A percentile compares a stretch with the other conserved stretches of the same genome.
phyloP scores from a whole-genome alignment of 495 filamentous ascomycete species.

The Daldinia loculata region DNA sequence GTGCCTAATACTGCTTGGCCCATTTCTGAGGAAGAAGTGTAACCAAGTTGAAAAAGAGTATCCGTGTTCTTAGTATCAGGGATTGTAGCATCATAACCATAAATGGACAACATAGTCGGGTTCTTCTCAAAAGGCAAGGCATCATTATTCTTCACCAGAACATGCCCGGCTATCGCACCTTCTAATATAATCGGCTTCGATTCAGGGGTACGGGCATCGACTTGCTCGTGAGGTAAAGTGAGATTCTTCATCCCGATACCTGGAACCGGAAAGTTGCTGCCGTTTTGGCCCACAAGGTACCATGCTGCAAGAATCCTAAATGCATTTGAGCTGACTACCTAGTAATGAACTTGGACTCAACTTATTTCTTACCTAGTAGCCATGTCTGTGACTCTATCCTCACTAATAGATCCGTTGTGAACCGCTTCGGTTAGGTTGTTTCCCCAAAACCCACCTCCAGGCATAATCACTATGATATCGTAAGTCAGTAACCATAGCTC shows the following conservation, averaged over 20 bases:
- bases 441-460: slow-evolving; percentile 59
- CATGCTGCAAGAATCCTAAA: slow-evolving; percentile 66
- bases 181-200: slow-evolving; percentile 54
- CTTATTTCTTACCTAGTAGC: slow-evolving; percentile 47
- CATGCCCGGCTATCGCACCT: slow-evolving; percentile 63
- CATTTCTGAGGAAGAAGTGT: slow-evolving; percentile 47
- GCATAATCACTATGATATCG: slow-evolving; percentile 58
- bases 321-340: slow-evolving; percentile 11
- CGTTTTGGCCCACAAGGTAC: slow-evolving; percentile 64
- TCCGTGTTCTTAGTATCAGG: slow-evolving; percentile 48
- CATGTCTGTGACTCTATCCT: slow-evolving; percentile 63
- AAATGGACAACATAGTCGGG: slow-evolving; percentile 58
- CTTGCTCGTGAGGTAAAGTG: slow-evolving; percentile 61
- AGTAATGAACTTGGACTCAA: no score
- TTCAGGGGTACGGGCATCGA: slow-evolving; percentile 59
- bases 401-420: slow-evolving; percentile 58
- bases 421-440: slow-evolving; percentile 55
- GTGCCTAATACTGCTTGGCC: slow-evolving; percentile 44
- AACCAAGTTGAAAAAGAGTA: slow-evolving; percentile 44
- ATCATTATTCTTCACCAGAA: slow-evolving; percentile 69
- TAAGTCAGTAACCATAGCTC: not conserved
- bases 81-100: slow-evolving; percentile 55
- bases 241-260: slow-evolving; percentile 63
- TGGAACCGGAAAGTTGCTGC: slow-evolving; percentile 54
- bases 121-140: slow-evolving; percentile 62